Evolutionary conservation across 2,329 filamentous ascomycete genomes (phyloP), one percentile per base, ranked within the genome.

Genomic region (Cryphonectria radicalis): DNA sequence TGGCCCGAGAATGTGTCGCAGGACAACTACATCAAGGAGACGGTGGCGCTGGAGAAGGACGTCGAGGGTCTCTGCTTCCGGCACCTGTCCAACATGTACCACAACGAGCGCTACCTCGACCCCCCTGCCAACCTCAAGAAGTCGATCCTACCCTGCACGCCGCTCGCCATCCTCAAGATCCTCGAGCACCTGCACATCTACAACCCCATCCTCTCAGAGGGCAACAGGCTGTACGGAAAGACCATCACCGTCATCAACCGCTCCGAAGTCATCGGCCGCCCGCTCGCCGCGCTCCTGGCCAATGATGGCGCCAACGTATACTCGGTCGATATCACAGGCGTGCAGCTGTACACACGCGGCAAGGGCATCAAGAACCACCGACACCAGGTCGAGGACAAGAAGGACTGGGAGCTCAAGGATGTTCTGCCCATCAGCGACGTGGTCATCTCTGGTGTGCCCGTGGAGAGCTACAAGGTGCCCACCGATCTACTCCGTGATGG

Each of bases 51-150:
- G 60, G 84, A 88, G 81, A 98, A 99, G 83, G 96, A 99, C 78
- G 95, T 99, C 75, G 96, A 99, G 82, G 96, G 96, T 50, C 89
- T 99, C 71, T 94, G 92, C 77, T 95, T 98, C 82, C 91, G 91
- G 79, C 95, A 98, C 84, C 92, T 98, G 79, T 95, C 95, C 89
- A 99, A 99, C 88, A 98, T 99, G 95, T 99, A 98, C 84, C 93
- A 98, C 86, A 99, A 99, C 84, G 90, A 97, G 77, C 93, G 96
- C 75, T 98, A 95, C 85, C 87, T 99, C 70, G 96, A 99, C 82
- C 85, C 90, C 35, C 91, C 92, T 5, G 82, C 86, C 60, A 93
- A 94, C 81, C 86, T 85, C 71, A 93, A 93, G 81, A 98, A 99
- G 85, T 97, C 92, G 65, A 93, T 98, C 75, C 85, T 99, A 67